phyloP scores from a whole-genome alignment of 345 rosid genomes.

The Eutrema yunnanense region DNA sequence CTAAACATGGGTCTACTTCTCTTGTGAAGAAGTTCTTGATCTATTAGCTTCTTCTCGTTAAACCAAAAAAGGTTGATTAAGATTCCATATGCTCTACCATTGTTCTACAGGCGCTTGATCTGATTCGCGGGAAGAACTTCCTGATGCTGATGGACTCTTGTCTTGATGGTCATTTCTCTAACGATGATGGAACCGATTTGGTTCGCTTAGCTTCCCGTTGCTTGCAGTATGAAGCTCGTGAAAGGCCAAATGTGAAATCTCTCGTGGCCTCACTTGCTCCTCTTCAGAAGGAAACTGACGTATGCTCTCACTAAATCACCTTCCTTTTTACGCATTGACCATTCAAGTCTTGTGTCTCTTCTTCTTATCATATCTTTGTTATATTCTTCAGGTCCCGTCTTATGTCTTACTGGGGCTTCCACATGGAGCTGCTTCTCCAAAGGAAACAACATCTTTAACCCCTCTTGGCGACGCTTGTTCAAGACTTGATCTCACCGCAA shows the following conservation, averaged over 20 bases:
- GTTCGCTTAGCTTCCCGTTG: constrained; percentile 81
- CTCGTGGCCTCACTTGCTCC: constrained; percentile 61
- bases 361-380: background rate
- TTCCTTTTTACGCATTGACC: background rate
- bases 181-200: constrained; percentile 84
- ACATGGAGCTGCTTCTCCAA: constrained; percentile 45
- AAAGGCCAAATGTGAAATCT: constrained; percentile 84
- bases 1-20: background rate
- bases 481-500: constrained; percentile 70
- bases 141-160: constrained; percentile 81
- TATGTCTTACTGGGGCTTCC: constrained; percentile 58
- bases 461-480: constrained; percentile 83
- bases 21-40: constrained; percentile 5
- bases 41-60: background rate
- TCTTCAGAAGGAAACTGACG: constrained; percentile 75
- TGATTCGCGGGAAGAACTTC: constrained; percentile 73
- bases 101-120: constrained; percentile 71
- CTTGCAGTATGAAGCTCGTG: constrained; percentile 81
- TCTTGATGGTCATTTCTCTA: constrained; percentile 75
- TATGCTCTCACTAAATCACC: constrained; percentile 14
- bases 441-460: constrained; percentile 38
- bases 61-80: background rate
- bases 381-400: constrained; percentile 51
- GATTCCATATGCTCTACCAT: background rate
- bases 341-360: background rate